Evolutionary conservation across 2,329 filamentous ascomycete genomes (phyloP).

Genomic region (Stachybotrys chartarum): DNA sequence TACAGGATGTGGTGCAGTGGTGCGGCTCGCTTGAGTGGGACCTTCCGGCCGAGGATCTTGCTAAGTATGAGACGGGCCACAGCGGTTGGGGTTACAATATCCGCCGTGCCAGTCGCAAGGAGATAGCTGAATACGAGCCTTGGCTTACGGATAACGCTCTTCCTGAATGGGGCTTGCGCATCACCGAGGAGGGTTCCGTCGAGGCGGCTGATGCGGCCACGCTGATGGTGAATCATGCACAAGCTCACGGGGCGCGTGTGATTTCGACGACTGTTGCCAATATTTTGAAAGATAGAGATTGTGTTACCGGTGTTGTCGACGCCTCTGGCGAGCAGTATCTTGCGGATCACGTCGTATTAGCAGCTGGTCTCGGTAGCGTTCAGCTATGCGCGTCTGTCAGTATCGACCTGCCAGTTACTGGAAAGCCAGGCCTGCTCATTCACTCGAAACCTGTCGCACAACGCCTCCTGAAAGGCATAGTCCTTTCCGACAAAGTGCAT

Average conservation of each 20-base stretch:
- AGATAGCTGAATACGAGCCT: constrained; percentile 13
- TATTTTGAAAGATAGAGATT: constrained; percentile 8
- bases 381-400: constrained; percentile 14
- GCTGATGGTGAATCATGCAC: constrained; percentile 11
- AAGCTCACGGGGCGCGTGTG: constrained; percentile 7
- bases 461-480: constrained; percentile 12
- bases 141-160: constrained; percentile 7
- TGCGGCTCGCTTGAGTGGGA: constrained; percentile 16
- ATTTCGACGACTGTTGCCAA: constrained; percentile 7
- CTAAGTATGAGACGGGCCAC: constrained; percentile 5
- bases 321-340: constrained; percentile 4
- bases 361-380: constrained; percentile 19
- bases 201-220: constrained; percentile 16
- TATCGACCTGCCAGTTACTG: constrained; percentile 14
- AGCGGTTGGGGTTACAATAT: constrained; percentile 19
- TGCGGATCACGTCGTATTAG: constrained; percentile 21
- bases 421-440: constrained; percentile 17
- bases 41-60: constrained; percentile 14
- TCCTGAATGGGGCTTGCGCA: constrained; percentile 13
- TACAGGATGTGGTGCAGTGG: constrained; percentile 17
- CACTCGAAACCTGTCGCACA: constrained; percentile 15
- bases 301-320: constrained; percentile 10
- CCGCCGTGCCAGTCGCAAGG: constrained; percentile 9
- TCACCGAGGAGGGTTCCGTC: constrained; percentile 18
- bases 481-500: constrained; percentile 15